These are phyloP conservation scores for Cytospora piceae DNA, from an alignment of 2,329 filamentous ascomycete genomes.

Conservation along the genomic window DNA sequence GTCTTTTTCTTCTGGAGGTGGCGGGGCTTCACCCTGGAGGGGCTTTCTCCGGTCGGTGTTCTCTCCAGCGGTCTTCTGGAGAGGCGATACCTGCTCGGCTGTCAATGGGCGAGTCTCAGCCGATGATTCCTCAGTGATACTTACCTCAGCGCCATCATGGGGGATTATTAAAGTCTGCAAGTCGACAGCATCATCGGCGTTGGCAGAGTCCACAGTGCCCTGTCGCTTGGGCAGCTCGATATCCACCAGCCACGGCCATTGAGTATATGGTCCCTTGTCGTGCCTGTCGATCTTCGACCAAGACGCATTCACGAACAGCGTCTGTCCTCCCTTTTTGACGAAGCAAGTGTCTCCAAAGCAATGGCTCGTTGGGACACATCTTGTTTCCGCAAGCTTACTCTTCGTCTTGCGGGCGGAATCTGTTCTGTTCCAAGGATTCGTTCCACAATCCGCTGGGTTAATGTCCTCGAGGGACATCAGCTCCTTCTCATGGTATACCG, in stretches of 20 bases:
- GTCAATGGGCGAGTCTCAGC: background rate
- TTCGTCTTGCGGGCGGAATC: too few species aligned
- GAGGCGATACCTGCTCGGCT: too few species aligned
- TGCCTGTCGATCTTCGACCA: background rate
- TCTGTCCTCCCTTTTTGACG: background rate
- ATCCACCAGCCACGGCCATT: conserved; percentile 8
- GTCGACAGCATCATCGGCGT: background rate
- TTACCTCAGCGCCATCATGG: background rate
- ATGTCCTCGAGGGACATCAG: background rate
- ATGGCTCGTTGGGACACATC: background rate
- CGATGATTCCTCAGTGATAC: background rate
- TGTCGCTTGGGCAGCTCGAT: background rate
- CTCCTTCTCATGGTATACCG: background rate
- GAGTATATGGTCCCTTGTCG: background rate
- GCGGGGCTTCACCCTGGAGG: too few species aligned
- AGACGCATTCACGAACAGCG: conserved; percentile 15
- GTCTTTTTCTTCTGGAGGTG: background rate
- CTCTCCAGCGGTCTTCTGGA: too few species aligned
- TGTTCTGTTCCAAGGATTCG: background rate
- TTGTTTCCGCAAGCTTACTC: background rate
- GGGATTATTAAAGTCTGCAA: too few species aligned
- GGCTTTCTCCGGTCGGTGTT: too few species aligned
- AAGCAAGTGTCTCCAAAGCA: background rate
- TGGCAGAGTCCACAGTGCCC: too few species aligned
- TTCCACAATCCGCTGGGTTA: background rate